Percentiles rank a stretch among this genome's conserved stretches.
phyloP scores from a whole-genome alignment of 371 early-diverging fungal genomes.

The Actinomucor elegans region DNA sequence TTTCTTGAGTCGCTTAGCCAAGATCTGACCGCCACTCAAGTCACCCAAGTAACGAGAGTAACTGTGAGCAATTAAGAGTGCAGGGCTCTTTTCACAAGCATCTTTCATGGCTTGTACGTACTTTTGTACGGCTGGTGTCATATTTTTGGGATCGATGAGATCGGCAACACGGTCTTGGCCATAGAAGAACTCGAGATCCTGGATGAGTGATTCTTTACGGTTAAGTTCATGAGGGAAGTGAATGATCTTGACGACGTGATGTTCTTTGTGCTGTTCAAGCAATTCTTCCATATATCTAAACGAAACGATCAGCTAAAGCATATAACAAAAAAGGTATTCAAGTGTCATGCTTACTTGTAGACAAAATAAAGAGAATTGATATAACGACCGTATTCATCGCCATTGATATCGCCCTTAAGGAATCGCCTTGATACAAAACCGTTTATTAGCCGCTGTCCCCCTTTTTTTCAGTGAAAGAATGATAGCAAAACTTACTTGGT shows the following conservation, averaged over 20 bases:
- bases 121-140: slow-evolving; percentile 55
- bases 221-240: slow-evolving; percentile 58
- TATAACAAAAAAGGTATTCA: neutral
- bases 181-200: slow-evolving; percentile 59
- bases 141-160: slow-evolving; percentile 32
- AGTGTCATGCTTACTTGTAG: slow-evolving; percentile 38
- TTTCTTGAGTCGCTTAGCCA: slow-evolving; percentile 57
- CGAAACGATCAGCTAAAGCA: neutral
- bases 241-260: slow-evolving; percentile 48
- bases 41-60: slow-evolving; percentile 68
- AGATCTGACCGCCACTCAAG: slow-evolving; percentile 62
- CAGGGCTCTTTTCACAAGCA: slow-evolving; percentile 48
- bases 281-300: slow-evolving; percentile 51
- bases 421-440: slow-evolving; percentile 31
- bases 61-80: slow-evolving; percentile 57
- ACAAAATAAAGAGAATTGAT: slow-evolving; percentile 47
- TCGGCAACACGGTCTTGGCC: slow-evolving; percentile 43
- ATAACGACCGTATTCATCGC: slow-evolving; percentile 49
- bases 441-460: no score
- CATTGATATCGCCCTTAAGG: slow-evolving; percentile 46
- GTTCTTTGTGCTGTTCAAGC: slow-evolving; percentile 51
- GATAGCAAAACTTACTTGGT: slow-evolving; percentile 44
- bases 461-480: neutral
- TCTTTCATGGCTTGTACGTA: slow-evolving; percentile 52
- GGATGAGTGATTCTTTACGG: slow-evolving; percentile 39